phyloP scores from a whole-genome alignment of 495 filamentous ascomycete species.

The Niebla homalea region DNA sequence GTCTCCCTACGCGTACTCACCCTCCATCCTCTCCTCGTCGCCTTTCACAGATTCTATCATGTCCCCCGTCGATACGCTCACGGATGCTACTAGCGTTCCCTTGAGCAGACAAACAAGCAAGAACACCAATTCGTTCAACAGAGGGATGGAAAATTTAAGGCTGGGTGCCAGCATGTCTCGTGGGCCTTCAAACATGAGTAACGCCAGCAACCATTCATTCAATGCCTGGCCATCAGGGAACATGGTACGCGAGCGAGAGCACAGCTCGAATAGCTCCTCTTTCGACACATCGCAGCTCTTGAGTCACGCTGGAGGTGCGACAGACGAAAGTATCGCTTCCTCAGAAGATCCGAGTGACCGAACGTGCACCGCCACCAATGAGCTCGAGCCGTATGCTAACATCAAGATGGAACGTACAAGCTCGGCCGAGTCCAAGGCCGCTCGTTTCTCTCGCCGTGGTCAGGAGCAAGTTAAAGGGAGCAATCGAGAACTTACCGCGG shows the following conservation, averaged over 20 bases:
- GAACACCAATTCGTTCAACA: slow-evolving; percentile 30
- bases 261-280: neutral
- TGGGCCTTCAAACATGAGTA: neutral
- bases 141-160: slow-evolving; percentile 32
- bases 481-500: slow-evolving; percentile 31
- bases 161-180: slow-evolving; percentile 23
- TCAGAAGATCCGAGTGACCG: slow-evolving; percentile 24
- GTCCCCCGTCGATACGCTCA: slow-evolving; percentile 3
- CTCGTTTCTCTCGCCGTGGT: slow-evolving; percentile 28
- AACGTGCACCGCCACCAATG: too few species aligned
- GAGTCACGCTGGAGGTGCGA: slow-evolving; percentile 10
- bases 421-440: slow-evolving; percentile 25
- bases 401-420: slow-evolving; percentile 23
- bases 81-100: slow-evolving; percentile 9
- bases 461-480: slow-evolving; percentile 33
- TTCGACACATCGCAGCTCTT: slow-evolving; percentile 13
- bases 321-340: slow-evolving; percentile 15
- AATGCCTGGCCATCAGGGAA: neutral
- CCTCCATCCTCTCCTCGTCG: slow-evolving; percentile 1
- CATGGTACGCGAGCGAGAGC: too few species aligned
- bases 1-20: neutral
- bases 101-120: slow-evolving; percentile 34
- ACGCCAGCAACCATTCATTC: neutral
- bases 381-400: too few species aligned
- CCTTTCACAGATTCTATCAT: slow-evolving; percentile 6